Base-by-base conservation (phyloP, 148 eudicot genomes). In the Chenopodium berlandieri region DNA sequence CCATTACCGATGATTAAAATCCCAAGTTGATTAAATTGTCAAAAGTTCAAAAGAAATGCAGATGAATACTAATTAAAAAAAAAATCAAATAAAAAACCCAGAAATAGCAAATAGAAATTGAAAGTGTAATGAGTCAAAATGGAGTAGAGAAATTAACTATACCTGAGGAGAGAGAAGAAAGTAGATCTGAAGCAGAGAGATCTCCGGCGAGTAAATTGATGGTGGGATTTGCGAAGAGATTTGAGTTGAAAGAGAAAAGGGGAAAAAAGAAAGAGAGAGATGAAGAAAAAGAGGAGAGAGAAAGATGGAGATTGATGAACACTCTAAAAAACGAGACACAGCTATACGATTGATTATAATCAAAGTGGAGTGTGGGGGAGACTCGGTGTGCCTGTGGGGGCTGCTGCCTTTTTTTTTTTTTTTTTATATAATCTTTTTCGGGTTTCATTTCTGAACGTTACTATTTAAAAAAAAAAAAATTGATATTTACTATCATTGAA, bases 161-260 rank as follows among this genome's bases (percentile, higher is more conserved):
- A 72, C 79, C 82, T 64, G 64, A 65, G 2, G 32, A 80, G 9
- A 40, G 27, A 75, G 54, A 54, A 2, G 16, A 47, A 67, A 48
- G 31, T 66, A 74, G 85, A 87, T 82, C 89, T 84, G 77, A 47
- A 71, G 75, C 60, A 17, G 62, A 50, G 14, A 81, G 81, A 86
- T 82, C 89, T 85, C 85, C 82, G 79, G 85, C 79, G 70, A 86
- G 62, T 62, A 44, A 32, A 77, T 76, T 80, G 48, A 65, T 77
- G 67, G 60, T 63, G 32, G 62, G 50, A 23, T 46, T 46, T n/a
- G 32, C 30, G 50, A 75, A 76, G 68, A 50, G 79, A 77, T 71
- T 72, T 77, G 75, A 67, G 66, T 34, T 23, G 76, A 34, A 58
- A 47, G 47, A 25, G 16, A 52, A 56, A 17, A 40, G 52, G 34